Conservation (phyloP, 768 basidiomycete genomes). For the Serendipita sp. region DNA sequence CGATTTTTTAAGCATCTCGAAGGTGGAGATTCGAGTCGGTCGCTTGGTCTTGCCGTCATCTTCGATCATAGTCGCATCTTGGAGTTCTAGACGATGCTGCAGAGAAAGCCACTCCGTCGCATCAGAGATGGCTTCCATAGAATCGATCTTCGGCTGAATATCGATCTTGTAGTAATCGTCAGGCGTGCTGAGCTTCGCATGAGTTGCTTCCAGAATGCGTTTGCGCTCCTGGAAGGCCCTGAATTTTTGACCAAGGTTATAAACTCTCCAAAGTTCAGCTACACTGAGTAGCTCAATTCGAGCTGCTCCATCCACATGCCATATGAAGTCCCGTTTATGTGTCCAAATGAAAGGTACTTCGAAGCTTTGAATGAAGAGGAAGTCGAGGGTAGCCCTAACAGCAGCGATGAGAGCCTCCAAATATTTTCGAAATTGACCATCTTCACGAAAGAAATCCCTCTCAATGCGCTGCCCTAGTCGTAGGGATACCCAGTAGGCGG, state of each 20-base stretch:
- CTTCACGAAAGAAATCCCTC: slow-evolving; percentile 52
- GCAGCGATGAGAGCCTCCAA: slow-evolving; percentile 57
- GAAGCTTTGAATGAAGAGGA: slow-evolving; percentile 71
- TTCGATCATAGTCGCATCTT: slow-evolving; percentile 20
- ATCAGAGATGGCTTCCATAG: slow-evolving; percentile 80
- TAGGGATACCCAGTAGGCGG: slow-evolving; percentile 76
- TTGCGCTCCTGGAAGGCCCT: slow-evolving; percentile 69
- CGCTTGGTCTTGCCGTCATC: slow-evolving; percentile 43
- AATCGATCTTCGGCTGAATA: slow-evolving; percentile 49
- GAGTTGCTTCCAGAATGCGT: slow-evolving; percentile 43
- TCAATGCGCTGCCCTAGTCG: slow-evolving; percentile 58
- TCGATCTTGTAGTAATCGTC: slow-evolving; percentile 67
- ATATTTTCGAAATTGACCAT: slow-evolving; percentile 42
- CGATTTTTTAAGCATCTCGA: slow-evolving; percentile 70
- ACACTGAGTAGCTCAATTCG: slow-evolving; percentile 56
- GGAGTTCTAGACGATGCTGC: slow-evolving; percentile 65
- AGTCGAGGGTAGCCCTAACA: slow-evolving; percentile 61
- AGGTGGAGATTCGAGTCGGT: slow-evolving; percentile 70
- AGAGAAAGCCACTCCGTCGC: slow-evolving; percentile 79
- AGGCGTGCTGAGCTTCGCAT: slow-evolving; percentile 45
- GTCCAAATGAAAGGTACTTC: slow-evolving; percentile 94
- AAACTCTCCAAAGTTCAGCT: slow-evolving; percentile 82
- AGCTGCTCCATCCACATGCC: slow-evolving; percentile 53
- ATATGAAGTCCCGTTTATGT: slow-evolving; percentile 83
- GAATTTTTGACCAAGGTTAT: slow-evolving; percentile 76